These are phyloP conservation scores for Fusarium anguioides DNA, from an alignment of 2,329 filamentous ascomycete species.

Conservation along the genomic window DNA sequence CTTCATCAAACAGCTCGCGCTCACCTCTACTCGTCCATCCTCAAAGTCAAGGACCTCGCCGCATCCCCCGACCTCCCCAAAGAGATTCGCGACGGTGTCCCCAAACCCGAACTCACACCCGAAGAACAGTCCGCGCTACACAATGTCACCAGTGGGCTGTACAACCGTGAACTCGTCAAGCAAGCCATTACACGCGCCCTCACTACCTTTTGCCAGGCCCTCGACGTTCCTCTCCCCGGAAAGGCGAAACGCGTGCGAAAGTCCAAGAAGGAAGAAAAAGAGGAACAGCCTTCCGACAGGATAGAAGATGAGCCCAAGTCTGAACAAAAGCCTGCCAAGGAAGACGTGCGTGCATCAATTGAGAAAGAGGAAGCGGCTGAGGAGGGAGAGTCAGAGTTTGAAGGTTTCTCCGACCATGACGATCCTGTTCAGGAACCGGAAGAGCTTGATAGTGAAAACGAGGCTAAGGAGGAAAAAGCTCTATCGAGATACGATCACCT, in stretches of 20 bases:
- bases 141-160: conserved; percentile 69
- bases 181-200: conserved; percentile 62
- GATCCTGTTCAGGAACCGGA: conserved; percentile 17
- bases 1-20: conserved; percentile 67
- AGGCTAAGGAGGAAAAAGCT: conserved; percentile 50
- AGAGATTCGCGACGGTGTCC: conserved; percentile 58
- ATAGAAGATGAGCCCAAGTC: conserved; percentile 29
- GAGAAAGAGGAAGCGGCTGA: conserved; percentile 38
- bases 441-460: conserved; percentile 42
- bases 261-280: conserved; percentile 48
- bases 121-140: conserved; percentile 64
- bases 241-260: conserved; percentile 49
- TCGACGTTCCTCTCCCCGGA: conserved; percentile 62
- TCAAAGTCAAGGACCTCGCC: conserved; percentile 65
- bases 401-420: conserved; percentile 50
- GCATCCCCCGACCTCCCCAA: conserved; percentile 62
- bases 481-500: conserved; percentile 58
- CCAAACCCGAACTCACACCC: conserved; percentile 63
- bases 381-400: conserved; percentile 52
- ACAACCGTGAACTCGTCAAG: conserved; percentile 63
- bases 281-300: conserved; percentile 45
- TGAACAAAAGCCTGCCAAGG: conserved; percentile 30
- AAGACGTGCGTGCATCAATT: conserved; percentile 33
- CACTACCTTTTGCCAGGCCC: conserved; percentile 59
- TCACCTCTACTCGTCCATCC: conserved; percentile 65